A percentile compares a stretch with the other conserved stretches of the same genome.
Conservation (phyloP, 2,329 filamentous ascomycete genomes). For the Clonostachys sp. region DNA sequence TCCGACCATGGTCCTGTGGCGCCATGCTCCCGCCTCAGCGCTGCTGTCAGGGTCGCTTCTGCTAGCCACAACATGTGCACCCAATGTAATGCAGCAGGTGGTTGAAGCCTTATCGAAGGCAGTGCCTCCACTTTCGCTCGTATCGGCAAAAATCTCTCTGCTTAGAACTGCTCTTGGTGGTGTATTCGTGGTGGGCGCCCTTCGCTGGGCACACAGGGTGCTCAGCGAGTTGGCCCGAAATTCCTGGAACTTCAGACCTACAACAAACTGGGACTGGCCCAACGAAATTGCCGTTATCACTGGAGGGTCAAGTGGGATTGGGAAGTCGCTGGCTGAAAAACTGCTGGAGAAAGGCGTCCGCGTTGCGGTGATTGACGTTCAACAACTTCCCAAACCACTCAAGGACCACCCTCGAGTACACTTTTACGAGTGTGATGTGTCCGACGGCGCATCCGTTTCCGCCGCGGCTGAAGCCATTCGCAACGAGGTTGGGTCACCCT, state of each 20-base stretch:
- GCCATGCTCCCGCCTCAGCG: too few species aligned
- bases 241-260: constrained; percentile 14
- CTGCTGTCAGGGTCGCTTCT: too few species aligned
- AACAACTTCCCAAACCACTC: constrained; percentile 15
- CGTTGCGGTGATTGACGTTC: constrained; percentile 65
- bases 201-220: constrained; percentile 2
- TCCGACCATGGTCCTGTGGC: too few species aligned
- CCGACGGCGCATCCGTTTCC: constrained; percentile 36
- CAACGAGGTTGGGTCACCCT: constrained; percentile 52
- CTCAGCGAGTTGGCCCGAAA: constrained; percentile 19
- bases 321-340: constrained; percentile 22
- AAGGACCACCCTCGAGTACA: constrained; percentile 11
- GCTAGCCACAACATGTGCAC: too few species aligned
- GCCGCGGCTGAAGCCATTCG: constrained; percentile 30
- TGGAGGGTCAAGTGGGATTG: constrained; percentile 37
- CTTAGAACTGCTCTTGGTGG: too few species aligned
- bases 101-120: too few species aligned
- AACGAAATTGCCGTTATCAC: constrained; percentile 37
- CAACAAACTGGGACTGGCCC: constrained; percentile 24
- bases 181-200: too few species aligned
- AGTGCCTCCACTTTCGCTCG: too few species aligned
- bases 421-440: constrained; percentile 32
- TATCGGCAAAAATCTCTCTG: too few species aligned
- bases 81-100: too few species aligned
- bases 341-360: constrained; percentile 41